phyloP scores from a whole-genome alignment of 1,139 yeast species.

The Pichia sorboxylosa region DNA sequence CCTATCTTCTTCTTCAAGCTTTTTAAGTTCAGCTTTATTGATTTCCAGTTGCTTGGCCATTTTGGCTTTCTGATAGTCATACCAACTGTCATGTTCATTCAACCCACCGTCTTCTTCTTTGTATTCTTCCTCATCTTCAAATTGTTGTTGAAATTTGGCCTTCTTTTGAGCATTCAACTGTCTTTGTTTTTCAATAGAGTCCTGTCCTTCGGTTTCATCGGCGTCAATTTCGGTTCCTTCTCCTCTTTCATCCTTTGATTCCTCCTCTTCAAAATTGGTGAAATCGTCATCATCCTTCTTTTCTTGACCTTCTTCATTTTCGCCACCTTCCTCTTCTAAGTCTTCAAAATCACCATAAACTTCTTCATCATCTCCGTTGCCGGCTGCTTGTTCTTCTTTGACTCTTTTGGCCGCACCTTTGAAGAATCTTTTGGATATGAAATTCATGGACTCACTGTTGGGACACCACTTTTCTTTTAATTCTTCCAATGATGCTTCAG shows the following conservation, averaged over 20 bases:
- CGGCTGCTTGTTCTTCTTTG: constrained; percentile 13
- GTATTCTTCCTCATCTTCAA: constrained; percentile 67
- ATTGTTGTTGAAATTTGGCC: constrained; percentile 76
- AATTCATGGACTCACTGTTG: constrained; percentile 30
- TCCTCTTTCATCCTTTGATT: constrained; percentile 22
- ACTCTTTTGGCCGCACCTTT: constrained; percentile 49
- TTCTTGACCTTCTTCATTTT: constrained; percentile 2
- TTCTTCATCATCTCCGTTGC: constrained; percentile 22
- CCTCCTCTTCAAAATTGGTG: constrained; percentile 22
- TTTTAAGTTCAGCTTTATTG: constrained; percentile 67
- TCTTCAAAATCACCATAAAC: constrained; percentile 64
- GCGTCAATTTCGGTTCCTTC: constrained; percentile 25
- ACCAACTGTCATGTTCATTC: constrained; percentile 86
- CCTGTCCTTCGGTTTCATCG: constrained; percentile 28
- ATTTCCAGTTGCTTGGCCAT: constrained; percentile 94
- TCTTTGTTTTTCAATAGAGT: constrained; percentile 57
- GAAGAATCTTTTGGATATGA: constrained; percentile 49
- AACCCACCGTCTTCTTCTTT: constrained; percentile 52
- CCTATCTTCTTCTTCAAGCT: constrained; percentile 66
- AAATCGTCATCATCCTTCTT: constrained; percentile 13
- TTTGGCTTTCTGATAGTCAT: constrained; percentile 90
- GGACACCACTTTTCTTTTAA: constrained; percentile 41
- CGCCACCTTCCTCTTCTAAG: constrained; percentile 27
- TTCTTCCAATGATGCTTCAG: constrained; percentile 30
- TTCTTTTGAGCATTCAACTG: constrained; percentile 78